phyloP scores from a whole-genome alignment of 176 grass and related monocot species.

The Eragrostis nindensis region DNA sequence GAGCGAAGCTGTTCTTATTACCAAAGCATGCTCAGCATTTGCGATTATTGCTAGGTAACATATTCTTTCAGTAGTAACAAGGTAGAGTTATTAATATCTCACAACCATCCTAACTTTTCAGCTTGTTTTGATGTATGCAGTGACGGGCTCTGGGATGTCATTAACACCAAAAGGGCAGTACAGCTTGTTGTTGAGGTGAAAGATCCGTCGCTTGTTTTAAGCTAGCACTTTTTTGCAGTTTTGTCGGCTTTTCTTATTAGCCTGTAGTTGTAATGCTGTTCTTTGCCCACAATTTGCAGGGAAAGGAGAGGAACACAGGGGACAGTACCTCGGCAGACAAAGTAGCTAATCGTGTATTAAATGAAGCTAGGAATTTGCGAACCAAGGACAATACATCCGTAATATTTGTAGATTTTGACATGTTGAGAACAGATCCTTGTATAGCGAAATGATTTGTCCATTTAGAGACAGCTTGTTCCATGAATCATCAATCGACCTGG shows the following conservation, averaged over 20 bases:
- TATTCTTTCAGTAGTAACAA: neutral
- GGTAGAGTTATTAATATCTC: slow-evolving; percentile 11
- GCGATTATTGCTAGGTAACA: slow-evolving; percentile 84
- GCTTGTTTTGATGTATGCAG: slow-evolving; percentile 35
- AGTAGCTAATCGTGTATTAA: slow-evolving; percentile 66
- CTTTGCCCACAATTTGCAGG: slow-evolving; percentile 36
- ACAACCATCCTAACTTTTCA: neutral
- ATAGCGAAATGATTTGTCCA: slow-evolving; percentile 40
- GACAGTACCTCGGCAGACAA: slow-evolving; percentile 37
- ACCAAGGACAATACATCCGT: slow-evolving; percentile 88
- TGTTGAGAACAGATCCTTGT: slow-evolving; percentile 68
- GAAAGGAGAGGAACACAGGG: slow-evolving; percentile 40
- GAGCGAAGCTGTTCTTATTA: slow-evolving; percentile 63
- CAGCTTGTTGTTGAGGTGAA: slow-evolving; percentile 69
- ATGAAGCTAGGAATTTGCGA: slow-evolving; percentile 61
- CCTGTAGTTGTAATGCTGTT: slow-evolving; percentile 13
- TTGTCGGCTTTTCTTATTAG: neutral
- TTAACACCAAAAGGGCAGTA: slow-evolving; percentile 65
- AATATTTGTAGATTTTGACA: slow-evolving; percentile 90
- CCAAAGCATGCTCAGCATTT: slow-evolving; percentile 63
- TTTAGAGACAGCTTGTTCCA: neutral
- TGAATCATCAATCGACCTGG: slow-evolving; percentile 18
- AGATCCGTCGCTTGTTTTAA: slow-evolving; percentile 19
- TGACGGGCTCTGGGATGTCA: slow-evolving; percentile 95
- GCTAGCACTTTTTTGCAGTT: neutral